A percentile compares a stretch with the other conserved stretches of the same genome.
phyloP scores from a whole-genome alignment of 2,329 filamentous ascomycete genomes.

The Leptographium flavum region DNA sequence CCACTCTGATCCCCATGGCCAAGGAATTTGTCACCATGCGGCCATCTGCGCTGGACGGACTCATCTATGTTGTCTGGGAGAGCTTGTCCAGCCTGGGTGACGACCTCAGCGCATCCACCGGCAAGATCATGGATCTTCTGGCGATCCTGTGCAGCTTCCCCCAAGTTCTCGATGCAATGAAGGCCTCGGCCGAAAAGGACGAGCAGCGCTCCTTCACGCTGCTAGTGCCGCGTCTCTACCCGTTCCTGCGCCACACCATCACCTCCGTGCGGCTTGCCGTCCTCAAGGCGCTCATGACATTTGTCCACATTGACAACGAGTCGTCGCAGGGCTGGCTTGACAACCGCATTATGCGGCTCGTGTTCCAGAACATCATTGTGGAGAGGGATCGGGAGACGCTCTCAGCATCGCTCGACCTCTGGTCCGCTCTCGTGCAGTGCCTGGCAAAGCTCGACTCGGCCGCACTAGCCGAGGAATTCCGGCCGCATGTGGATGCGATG shows the following conservation, averaged over 20 bases:
- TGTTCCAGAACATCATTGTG: constrained; percentile 91
- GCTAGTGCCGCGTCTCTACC: constrained; percentile 84
- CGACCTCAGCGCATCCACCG: constrained; percentile 91
- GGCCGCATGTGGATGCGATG: constrained; percentile 62
- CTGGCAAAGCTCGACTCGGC: constrained; percentile 45
- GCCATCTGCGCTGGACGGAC: constrained; percentile 57
- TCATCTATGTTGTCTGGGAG: constrained; percentile 95
- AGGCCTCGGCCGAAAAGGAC: constrained; percentile 68
- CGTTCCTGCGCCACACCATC: constrained; percentile 93
- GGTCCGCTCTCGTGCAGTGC: constrained; percentile 61
- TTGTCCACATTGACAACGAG: constrained; percentile 71
- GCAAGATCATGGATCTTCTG: constrained; percentile 94
- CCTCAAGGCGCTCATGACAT: constrained; percentile 81
- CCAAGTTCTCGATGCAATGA: constrained; percentile 88
- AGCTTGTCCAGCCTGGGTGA: constrained; percentile 94
- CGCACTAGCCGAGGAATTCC: constrained; percentile 58
- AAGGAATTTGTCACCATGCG: constrained; percentile 85
- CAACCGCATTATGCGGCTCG: constrained; percentile 71
- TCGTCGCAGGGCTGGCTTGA: constrained; percentile 83
- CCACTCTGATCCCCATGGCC: constrained; percentile 92
- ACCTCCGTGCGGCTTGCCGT: constrained; percentile 90
- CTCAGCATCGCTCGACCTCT: constrained; percentile 72
- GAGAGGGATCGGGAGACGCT: constrained; percentile 79
- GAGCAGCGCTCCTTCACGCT: constrained; percentile 82
- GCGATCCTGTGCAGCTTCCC: constrained; percentile 93